Evolutionary conservation across 192 early-diverging fungal genomes (phyloP), one percentile per base, ranked within the genome.

Genomic region (Coemansia sp.): DNA sequence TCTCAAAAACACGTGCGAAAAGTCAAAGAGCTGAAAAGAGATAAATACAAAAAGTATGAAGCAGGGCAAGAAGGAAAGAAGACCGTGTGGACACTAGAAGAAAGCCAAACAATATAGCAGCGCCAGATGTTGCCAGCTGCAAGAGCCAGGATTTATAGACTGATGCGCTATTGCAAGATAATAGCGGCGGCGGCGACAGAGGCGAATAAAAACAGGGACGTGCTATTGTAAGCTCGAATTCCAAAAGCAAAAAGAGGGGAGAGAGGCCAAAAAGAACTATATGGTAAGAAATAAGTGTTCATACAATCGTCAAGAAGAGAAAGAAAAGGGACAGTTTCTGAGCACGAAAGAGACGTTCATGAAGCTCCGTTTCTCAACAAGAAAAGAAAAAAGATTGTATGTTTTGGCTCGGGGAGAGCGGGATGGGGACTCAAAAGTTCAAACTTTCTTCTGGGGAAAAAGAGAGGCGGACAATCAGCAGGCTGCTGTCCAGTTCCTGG

Each of bases 1-100:
- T 57, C 53, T 64, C 50, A 57, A 36, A 57, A 57, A 25, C 55
- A 57, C 55, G 55, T 57, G 55, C 35, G 55, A 36, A 57, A 57
- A 52, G 55, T 57, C 55, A 33, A 52, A 52, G 55, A 36, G 55
- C 17, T 57, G 23, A 36, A 34, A 53, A n/a, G 22, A 8, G 25
- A 53, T 53, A 53, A 53, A 57, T 34, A 57, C 55, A 57, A 35
- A 25, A 34, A n/a, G 29, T n/a, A 35, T 11, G 9, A 9, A 13
- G 33, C 7, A 33, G 55, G 35, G 33, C 11, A 57, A 34, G 33
- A 57, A 35, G 55, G 55, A 57, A 34, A 57, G 34, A 57, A 48
- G n/a, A 25, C 34, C 55, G 55, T 35, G 33, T 6, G 5, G n/a
- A 8, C 13, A 57, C 54, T 19, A 4, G 55, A 57, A 36, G 34